Conservation (phyloP, 1,284 basidiomycete species). For the Chondrostereum purpureum region DNA sequence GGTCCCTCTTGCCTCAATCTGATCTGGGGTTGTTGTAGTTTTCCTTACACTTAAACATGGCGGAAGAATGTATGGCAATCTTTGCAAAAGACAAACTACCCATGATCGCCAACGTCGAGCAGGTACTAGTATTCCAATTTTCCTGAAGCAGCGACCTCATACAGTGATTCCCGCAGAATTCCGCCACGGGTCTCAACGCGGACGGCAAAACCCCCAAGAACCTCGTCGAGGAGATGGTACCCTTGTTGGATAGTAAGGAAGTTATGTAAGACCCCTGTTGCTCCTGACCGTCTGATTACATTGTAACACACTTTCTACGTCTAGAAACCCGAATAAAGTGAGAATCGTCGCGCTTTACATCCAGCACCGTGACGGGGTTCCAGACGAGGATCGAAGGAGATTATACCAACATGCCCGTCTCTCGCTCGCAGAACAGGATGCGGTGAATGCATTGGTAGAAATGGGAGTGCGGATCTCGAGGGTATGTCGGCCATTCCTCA, state of each 20-base stretch:
- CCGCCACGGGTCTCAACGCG: conserved; percentile 83
- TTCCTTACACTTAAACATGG: conserved; percentile 95
- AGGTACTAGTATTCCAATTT: conserved; percentile 44
- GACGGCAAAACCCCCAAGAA: conserved; percentile 90
- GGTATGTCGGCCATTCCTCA: conserved; percentile 36
- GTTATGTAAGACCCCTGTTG: conserved; percentile 54
- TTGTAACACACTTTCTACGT: conserved; percentile 10
- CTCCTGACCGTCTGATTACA: background rate
- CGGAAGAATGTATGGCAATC: conserved; percentile 92
- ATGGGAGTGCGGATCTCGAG: conserved; percentile 83
- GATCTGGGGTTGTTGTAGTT: conserved; percentile 59
- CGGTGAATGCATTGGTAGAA: conserved; percentile 81
- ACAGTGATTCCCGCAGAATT: conserved; percentile 49
- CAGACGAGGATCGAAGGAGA: conserved; percentile 92
- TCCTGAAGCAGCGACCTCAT: background rate
- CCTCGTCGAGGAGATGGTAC: conserved; percentile 98
- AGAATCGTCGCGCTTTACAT: conserved; percentile 97
- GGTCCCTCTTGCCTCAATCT: background rate
- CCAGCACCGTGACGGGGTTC: conserved; percentile 92
- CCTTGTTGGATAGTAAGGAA: conserved; percentile 81
- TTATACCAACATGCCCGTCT: conserved; percentile 96
- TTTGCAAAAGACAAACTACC: conserved; percentile 89
- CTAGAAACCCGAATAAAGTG: conserved; percentile 88
- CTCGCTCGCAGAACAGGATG: conserved; percentile 86
- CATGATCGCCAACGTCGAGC: conserved; percentile 87